Evolutionary conservation across 2,329 filamentous ascomycete species (phyloP).

Genomic region (Hypoxylon sp.): DNA sequence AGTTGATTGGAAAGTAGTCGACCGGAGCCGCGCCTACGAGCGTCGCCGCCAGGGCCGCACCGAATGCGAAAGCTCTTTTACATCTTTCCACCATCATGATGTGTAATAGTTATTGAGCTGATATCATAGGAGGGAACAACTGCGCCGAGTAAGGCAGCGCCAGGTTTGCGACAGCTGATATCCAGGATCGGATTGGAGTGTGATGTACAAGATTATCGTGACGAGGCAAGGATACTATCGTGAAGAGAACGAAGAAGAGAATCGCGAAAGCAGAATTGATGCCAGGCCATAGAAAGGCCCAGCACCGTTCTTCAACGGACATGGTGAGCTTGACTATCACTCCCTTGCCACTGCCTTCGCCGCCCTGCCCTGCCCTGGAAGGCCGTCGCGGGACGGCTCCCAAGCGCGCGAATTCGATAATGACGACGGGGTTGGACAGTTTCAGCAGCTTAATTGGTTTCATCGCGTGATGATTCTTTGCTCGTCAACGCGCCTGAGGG

Average conservation of each 20-base stretch:
- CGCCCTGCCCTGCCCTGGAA: conserved; percentile 34
- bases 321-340: conserved; percentile 8
- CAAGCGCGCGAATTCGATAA: conserved; percentile 39
- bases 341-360: conserved; percentile 34
- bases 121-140: conserved; percentile 27
- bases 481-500: neutral
- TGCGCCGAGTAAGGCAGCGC: conserved; percentile 2
- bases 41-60: conserved; percentile 37
- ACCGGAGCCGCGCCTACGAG: conserved; percentile 56
- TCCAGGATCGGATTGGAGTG: conserved; percentile 12
- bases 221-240: conserved; percentile 9
- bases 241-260: conserved; percentile 21
- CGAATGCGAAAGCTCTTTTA: conserved; percentile 25
- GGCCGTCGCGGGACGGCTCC: conserved; percentile 11
- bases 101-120: conserved; percentile 20
- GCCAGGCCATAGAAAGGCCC: conserved; percentile 19
- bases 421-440: conserved; percentile 41
- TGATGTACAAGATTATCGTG: conserved; percentile 9
- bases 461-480: conserved; percentile 20
- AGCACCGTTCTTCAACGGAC: conserved; percentile 36
- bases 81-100: conserved; percentile 44
- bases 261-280: conserved; percentile 19
- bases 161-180: conserved; percentile 8
- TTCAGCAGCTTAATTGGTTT: conserved; percentile 20
- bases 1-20: conserved; percentile 79